These are phyloP conservation scores for Hordeum vulgare DNA, from an alignment of 176 grass and related monocot species.

Conservation along the genomic window DNA sequence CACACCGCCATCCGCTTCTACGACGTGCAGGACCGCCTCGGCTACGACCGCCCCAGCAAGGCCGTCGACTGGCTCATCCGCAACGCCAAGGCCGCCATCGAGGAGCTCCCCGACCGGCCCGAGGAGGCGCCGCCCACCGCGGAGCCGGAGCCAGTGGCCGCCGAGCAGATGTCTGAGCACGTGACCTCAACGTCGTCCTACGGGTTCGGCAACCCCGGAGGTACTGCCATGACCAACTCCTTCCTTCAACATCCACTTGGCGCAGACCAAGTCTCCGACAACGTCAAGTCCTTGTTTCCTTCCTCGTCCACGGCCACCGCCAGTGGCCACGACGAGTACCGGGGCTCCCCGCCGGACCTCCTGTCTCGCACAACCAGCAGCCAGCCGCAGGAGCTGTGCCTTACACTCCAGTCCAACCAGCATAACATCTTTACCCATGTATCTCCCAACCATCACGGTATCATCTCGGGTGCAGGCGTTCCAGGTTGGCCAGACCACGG, in stretches of 20 bases:
- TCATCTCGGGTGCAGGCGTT: constrained; percentile 47
- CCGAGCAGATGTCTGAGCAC: constrained; percentile 27
- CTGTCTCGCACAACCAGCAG: constrained; percentile 49
- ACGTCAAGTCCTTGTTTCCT: constrained; percentile 88
- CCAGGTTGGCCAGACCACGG: constrained; percentile 43
- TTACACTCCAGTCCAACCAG: constrained; percentile 87
- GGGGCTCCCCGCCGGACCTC: constrained; percentile 61
- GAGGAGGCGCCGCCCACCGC: constrained; percentile 36
- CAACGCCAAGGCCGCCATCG: constrained; percentile 79
- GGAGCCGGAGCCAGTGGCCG: background rate
- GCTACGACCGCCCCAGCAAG: constrained; percentile 97
- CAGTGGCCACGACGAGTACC: constrained; percentile 49
- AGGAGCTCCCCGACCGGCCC: constrained; percentile 59
- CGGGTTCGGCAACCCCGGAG: constrained; percentile 27
- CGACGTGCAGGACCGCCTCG: constrained; percentile 93
- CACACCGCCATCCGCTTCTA: constrained; percentile 98
- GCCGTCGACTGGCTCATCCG: constrained; percentile 97
- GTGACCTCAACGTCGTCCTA: constrained; percentile 55
- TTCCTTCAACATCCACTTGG: constrained; percentile 72
- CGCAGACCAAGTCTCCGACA: constrained; percentile 54
- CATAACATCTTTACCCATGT: constrained; percentile 67
- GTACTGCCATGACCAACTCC: constrained; percentile 20
- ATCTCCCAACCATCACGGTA: constrained; percentile 32
- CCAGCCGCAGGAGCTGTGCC: constrained; percentile 79
- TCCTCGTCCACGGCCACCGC: constrained; percentile 46